These are phyloP conservation scores for Phlegmacium glaucopus DNA, from an alignment of 768 basidiomycete species.

Conservation along the genomic window DNA sequence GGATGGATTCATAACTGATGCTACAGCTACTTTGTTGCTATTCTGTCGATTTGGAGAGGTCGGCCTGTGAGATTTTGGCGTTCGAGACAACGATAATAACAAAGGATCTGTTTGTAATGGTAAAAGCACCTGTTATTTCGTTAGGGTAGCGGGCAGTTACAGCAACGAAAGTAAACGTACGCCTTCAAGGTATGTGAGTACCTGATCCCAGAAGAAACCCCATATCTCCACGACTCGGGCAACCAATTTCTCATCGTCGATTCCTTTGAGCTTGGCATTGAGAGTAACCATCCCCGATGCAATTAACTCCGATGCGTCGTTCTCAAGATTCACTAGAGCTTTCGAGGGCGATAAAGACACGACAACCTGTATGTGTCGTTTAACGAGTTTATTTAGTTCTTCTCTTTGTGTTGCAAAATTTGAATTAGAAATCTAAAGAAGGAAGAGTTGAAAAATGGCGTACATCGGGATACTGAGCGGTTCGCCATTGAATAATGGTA, in stretches of 20 bases:
- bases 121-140: conserved; percentile 26
- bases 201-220: conserved; percentile 92
- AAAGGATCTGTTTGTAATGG: conserved; percentile 43
- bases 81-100: conserved; percentile 65
- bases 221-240: conserved; percentile 81
- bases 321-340: conserved; percentile 69
- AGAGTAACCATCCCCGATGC: conserved; percentile 89
- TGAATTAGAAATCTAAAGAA: neutral
- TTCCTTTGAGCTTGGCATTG: conserved; percentile 73
- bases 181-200: conserved; percentile 84
- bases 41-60: conserved; percentile 48
- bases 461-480: conserved; percentile 82
- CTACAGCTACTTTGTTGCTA: conserved; percentile 37
- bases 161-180: conserved; percentile 39
- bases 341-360: conserved; percentile 72
- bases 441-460: conserved; percentile 18
- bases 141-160: conserved; percentile 1
- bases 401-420: conserved; percentile 48
- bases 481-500: conserved; percentile 91
- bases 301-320: conserved; percentile 81
- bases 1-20: conserved; percentile 27
- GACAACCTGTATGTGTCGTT: conserved; percentile 70
- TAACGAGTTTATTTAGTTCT: conserved; percentile 82
- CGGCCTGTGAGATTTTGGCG: conserved; percentile 50
- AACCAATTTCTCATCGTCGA: conserved; percentile 79